Conservation (phyloP, 2,329 filamentous ascomycete species). For the Arthrobotrys entomopaga region DNA sequence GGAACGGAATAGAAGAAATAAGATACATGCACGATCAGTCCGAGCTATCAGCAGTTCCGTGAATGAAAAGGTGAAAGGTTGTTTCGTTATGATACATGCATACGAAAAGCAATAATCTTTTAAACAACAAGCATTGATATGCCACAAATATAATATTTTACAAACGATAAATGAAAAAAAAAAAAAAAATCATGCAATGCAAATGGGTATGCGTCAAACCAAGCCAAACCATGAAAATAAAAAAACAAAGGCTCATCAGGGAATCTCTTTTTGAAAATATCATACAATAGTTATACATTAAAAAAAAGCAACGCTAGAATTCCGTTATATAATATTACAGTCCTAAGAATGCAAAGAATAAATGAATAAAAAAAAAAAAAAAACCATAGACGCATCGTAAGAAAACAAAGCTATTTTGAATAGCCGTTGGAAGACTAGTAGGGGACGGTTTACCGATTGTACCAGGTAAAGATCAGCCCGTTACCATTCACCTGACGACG, state of each 20-base stretch:
- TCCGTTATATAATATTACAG: conserved; percentile 2
- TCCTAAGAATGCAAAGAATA: background rate
- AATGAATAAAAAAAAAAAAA: background rate
- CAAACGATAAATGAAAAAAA: background rate
- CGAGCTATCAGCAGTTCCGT: background rate
- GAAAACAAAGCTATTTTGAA: background rate
- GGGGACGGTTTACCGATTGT: background rate
- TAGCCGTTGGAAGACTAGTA: background rate
- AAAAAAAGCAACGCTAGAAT: conserved; percentile 16
- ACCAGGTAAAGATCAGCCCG: background rate
- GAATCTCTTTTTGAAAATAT: conserved; percentile 14
- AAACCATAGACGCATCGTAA: background rate
- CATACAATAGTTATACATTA: conserved; percentile 24
- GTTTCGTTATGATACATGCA: conserved; percentile 12
- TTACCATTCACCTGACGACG: conserved; percentile 39
- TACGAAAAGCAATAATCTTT: background rate
- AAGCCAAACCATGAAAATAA: conserved; percentile 2
- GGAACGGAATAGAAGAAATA: background rate
- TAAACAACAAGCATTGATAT: no score
- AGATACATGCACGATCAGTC: background rate
- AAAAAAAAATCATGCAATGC: background rate
- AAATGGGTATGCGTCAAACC: background rate
- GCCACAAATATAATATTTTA: background rate
- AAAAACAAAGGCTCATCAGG: conserved; percentile 4
- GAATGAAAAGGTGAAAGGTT: background rate